Evolutionary conservation across 768 basidiomycete species (phyloP).

Genomic region (Sporobolomyces phaffii): DNA sequence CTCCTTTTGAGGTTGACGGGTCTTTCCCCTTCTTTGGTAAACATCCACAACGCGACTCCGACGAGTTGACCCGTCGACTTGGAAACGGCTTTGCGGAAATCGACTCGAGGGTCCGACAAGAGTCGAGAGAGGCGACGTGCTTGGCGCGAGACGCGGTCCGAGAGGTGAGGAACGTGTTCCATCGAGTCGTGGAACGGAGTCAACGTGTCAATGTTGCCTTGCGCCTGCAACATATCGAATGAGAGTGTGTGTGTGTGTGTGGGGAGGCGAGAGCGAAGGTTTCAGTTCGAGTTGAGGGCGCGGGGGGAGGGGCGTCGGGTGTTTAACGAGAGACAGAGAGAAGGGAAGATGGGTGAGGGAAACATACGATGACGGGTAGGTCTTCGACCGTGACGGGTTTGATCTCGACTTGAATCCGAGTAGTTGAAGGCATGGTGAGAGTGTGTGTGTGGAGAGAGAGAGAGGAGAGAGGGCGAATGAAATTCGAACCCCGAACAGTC

Average conservation of each 20-base stretch:
- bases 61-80: conserved; percentile 4
- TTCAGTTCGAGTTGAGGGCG: no score
- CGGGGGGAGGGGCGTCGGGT: no score
- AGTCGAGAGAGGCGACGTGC: neutral
- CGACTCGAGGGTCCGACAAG: neutral
- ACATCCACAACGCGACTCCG: conserved; percentile 23
- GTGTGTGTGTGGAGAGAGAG: no score
- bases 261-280: neutral
- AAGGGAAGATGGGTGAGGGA: neutral
- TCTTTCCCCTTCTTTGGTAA: neutral
- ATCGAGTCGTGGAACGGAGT: conserved; percentile 15
- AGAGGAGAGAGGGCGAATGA: no score
- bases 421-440: neutral
- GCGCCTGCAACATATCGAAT: conserved; percentile 1
- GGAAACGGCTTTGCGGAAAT: conserved; percentile 22
- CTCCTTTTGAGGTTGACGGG: conserved; percentile 14
- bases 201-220: conserved; percentile 11
- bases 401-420: conserved; percentile 1
- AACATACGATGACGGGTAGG: conserved; percentile 2
- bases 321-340: neutral
- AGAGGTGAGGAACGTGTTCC: neutral
- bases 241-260: neutral
- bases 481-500: no score
- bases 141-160: conserved; percentile 15
- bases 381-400: neutral